Conservation (phyloP, 1,284 basidiomycete species). For the Ustilago tritici region DNA sequence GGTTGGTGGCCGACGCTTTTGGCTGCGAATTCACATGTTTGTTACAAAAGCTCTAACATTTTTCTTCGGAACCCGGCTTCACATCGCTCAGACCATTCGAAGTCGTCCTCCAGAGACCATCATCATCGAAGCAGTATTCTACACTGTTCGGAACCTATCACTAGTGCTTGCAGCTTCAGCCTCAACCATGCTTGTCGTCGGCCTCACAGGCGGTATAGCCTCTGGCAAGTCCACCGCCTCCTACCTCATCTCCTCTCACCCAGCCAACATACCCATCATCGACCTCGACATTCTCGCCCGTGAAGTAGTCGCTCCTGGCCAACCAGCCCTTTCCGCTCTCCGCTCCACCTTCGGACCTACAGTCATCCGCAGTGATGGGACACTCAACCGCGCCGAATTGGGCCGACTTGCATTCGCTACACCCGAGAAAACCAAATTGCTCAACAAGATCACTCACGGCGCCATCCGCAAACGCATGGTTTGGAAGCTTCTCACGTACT, state of each 20-base stretch:
- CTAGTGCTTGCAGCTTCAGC: not conserved
- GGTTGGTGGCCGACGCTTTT: not conserved
- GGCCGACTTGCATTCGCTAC: slow-evolving; percentile 82
- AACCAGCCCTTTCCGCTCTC: slow-evolving; percentile 79
- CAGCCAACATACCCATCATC: slow-evolving; percentile 80
- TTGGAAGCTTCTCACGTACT: slow-evolving; percentile 77
- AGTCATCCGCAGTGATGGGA: slow-evolving; percentile 79
- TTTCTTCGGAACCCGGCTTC: not conserved
- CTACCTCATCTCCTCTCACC: slow-evolving; percentile 75
- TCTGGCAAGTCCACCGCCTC: slow-evolving; percentile 91
- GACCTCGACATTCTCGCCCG: slow-evolving; percentile 94
- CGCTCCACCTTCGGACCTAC: slow-evolving; percentile 79
- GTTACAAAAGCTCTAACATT: not conserved
- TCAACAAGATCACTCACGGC: slow-evolving; percentile 91
- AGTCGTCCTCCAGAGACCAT: not conserved
- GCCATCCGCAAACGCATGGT: slow-evolving; percentile 84
- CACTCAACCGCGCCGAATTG: slow-evolving; percentile 84
- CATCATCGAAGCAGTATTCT: not conserved
- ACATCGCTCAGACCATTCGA: slow-evolving; percentile 12
- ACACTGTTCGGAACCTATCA: not conserved
- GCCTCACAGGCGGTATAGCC: slow-evolving; percentile 94
- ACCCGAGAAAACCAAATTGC: slow-evolving; percentile 76
- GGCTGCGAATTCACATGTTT: not conserved
- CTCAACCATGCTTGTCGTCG: slow-evolving; percentile 76
- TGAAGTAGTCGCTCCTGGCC: slow-evolving; percentile 86